Evolutionary conservation across 1,284 basidiomycete genomes (phyloP).

Genomic region (Amylostereum areolatum): DNA sequence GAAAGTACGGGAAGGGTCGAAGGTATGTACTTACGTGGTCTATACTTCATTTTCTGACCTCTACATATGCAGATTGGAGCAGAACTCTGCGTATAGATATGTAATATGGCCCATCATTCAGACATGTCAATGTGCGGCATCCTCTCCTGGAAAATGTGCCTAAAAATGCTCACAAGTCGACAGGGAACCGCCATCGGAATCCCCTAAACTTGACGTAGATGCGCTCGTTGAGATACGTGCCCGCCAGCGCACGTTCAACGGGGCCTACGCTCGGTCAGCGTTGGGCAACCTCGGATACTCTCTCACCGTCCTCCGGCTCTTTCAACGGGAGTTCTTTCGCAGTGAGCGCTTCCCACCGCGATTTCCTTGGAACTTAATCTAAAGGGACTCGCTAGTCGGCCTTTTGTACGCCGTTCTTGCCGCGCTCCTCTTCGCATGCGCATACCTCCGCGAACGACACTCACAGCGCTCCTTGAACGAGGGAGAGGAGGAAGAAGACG

Average conservation of each 20-base stretch:
- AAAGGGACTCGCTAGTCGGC: slow-evolving; percentile 69
- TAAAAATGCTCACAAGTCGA: too few relatives aligned
- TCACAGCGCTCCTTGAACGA: slow-evolving; percentile 74
- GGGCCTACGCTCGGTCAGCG: slow-evolving; percentile 74
- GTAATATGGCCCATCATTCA: too few relatives aligned
- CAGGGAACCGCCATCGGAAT: too few relatives aligned
- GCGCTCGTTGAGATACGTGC: slow-evolving; percentile 61
- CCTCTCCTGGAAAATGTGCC: too few relatives aligned
- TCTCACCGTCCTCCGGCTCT: slow-evolving; percentile 69
- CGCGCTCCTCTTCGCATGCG: slow-evolving; percentile 49
- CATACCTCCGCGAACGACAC: slow-evolving; percentile 57
- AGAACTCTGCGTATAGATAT: too few relatives aligned
- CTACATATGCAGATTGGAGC: too few relatives aligned
- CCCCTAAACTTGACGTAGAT: too few relatives aligned
- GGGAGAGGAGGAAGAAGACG: slow-evolving; percentile 10
- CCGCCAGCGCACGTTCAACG: slow-evolving; percentile 74
- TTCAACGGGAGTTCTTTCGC: slow-evolving; percentile 62
- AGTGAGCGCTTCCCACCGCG: slow-evolving; percentile 36
- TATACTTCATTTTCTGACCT: too few relatives aligned
- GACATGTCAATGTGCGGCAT: too few relatives aligned
- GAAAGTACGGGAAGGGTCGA: too few relatives aligned
- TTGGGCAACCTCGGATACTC: slow-evolving; percentile 72
- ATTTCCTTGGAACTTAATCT: too few relatives aligned
- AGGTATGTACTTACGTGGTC: too few relatives aligned
- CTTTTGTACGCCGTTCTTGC: slow-evolving; percentile 66